Evolutionary conservation across 805 yeast species (phyloP), one percentile per base, ranked within the genome.

Genomic region (Dipodascopsis tothii): DNA sequence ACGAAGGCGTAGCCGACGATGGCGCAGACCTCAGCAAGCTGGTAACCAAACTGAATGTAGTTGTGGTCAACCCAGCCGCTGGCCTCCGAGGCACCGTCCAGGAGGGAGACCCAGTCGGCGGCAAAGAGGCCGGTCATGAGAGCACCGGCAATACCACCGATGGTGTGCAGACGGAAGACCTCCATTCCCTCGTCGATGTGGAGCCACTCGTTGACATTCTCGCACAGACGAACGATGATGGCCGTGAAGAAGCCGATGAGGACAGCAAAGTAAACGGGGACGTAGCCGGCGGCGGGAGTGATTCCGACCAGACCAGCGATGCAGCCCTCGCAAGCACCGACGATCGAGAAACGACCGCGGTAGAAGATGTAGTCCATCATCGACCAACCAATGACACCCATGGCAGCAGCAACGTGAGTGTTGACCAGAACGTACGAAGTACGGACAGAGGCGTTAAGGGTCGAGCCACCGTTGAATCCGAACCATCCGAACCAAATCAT

Each of bases 401-500:
- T 67, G 14, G 95, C 80, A 48, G 97, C 97, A 42, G 96, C 95
- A 56, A 90, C 62, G 67, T 88, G 86, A 60, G 97, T 88, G 75
- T 84, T 86, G 60, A 83, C 82, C 62, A 82, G 76, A 32, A 96
- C 95, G 71, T 87, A 86, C 84, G 86, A 85, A 46, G 95, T 90
- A 69, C 96, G 81, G 63, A 90, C 78, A 48, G 90, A 68, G 25
- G 95, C 84, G 61, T 85, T 81, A 64, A 95, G 96, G 40, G 96
- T 84, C 40, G 96, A 86, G 58, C 97, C 96, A 66, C 95, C 96
- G 74, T 92, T 92, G 78, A 90, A 90, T 32, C 95, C 96, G 60
- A 87, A 86, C 98, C 98, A 90, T 30, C 97, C 97, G 58, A 90
- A 87, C 95, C 96, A 88, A 56, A 90, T 74, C 70, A 92, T 83